These are phyloP conservation scores for Phytophthora aleatoria DNA, from an alignment of 352 stramenopile species.

Conservation along the genomic window DNA sequence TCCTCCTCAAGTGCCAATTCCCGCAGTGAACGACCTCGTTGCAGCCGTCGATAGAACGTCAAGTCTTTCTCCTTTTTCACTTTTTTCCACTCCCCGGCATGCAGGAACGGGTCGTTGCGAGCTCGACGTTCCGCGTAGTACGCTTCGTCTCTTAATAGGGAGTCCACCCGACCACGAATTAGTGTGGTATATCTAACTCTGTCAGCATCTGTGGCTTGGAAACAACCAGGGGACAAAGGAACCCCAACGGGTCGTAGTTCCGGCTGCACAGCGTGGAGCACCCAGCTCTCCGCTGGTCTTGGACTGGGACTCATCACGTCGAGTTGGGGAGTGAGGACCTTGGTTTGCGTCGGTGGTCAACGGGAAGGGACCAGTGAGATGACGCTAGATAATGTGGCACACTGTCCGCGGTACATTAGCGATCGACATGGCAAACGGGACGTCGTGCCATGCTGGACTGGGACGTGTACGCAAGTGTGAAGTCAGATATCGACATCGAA, in stretches of 20 bases:
- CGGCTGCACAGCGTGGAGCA: neutral
- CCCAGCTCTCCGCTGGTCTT: slow-evolving; percentile 5
- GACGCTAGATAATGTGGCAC: slow-evolving; percentile 28
- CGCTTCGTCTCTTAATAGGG: slow-evolving; percentile 40
- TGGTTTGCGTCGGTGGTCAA: neutral
- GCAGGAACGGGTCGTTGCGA: slow-evolving; percentile 38
- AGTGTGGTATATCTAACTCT: slow-evolving; percentile 38
- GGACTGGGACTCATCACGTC: slow-evolving; percentile 13
- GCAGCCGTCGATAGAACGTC: slow-evolving; percentile 49
- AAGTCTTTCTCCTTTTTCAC: slow-evolving; percentile 40
- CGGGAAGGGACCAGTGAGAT: slow-evolving; percentile 17
- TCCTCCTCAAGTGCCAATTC: slow-evolving; percentile 37
- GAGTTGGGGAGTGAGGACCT: slow-evolving; percentile 16
- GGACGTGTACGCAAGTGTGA: slow-evolving; percentile 2
- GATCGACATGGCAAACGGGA: slow-evolving; percentile 16
- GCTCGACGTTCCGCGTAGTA: slow-evolving; percentile 13
- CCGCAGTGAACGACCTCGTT: slow-evolving; percentile 30
- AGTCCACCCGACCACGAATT: slow-evolving; percentile 34
- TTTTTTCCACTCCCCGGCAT: slow-evolving; percentile 52
- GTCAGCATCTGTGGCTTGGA: slow-evolving; percentile 38
- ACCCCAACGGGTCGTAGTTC: slow-evolving; percentile 24
- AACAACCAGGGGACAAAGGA: slow-evolving; percentile 36
- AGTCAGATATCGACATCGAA: slow-evolving; percentile 3
- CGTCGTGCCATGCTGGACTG: neutral
- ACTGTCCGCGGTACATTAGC: slow-evolving; percentile 1